Percentiles rank a stretch among this genome's conserved stretches.
phyloP scores from a whole-genome alignment of 2,329 filamentous ascomycete genomes.

The Beauveria medogensis region DNA sequence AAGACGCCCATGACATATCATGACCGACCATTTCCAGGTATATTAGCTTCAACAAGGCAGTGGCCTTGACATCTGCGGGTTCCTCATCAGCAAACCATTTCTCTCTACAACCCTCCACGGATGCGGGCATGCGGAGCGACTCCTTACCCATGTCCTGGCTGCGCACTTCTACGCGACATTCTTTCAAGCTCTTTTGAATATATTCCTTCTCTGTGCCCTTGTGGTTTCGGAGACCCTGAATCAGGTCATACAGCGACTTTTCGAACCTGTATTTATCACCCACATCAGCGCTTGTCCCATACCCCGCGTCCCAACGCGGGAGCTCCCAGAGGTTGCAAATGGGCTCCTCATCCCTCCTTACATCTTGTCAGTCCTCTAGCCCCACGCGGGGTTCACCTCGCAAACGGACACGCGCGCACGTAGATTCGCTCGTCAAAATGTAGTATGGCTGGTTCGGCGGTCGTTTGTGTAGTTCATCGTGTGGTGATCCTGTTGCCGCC shows the following conservation, averaged over 20 bases:
- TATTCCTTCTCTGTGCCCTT: slow-evolving; percentile 94
- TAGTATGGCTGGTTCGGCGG: not conserved
- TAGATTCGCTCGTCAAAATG: not conserved
- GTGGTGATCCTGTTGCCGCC: not conserved
- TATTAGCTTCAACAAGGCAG: slow-evolving; percentile 86
- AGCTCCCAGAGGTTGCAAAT: too few species aligned
- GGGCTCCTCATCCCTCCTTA: not conserved
- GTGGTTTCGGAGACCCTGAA: slow-evolving; percentile 88
- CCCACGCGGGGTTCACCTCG: not conserved
- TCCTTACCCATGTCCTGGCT: slow-evolving; percentile 81
- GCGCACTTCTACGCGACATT: slow-evolving; percentile 89
- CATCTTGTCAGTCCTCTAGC: not conserved
- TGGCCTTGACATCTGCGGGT: slow-evolving; percentile 81
- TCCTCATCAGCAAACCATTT: not conserved
- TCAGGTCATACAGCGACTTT: slow-evolving; percentile 98
- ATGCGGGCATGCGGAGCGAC: not conserved
- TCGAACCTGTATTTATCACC: slow-evolving; percentile 65
- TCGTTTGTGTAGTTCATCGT: slow-evolving; percentile 1
- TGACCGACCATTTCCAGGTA: slow-evolving; percentile 99
- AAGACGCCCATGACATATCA: slow-evolving; percentile 99
- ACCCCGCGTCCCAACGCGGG: not conserved
- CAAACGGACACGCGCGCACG: not conserved
- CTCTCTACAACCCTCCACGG: not conserved
- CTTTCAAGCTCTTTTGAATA: slow-evolving; percentile 84
- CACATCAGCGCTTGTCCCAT: not conserved